These are phyloP conservation scores for Harrya chromipes DNA, from an alignment of 768 basidiomycete species.

Conservation along the genomic window DNA sequence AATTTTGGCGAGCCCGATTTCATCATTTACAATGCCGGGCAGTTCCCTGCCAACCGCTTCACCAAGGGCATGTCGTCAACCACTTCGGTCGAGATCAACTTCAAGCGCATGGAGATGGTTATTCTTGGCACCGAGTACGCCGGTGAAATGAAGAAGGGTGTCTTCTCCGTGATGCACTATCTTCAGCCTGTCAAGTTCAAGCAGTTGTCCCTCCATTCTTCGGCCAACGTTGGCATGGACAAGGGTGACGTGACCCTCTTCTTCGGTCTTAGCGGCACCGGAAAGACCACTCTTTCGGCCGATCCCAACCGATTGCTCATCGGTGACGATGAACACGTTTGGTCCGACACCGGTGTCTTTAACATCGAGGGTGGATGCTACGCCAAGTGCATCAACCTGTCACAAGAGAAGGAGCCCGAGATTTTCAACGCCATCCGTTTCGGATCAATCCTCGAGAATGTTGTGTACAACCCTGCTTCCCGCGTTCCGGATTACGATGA, in stretches of 20 bases:
- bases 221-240: conserved; percentile 91
- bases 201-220: conserved; percentile 96
- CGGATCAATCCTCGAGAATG: conserved; percentile 98
- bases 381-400: conserved; percentile 97
- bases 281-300: conserved; percentile 97
- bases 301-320: conserved; percentile 93
- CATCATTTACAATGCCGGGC: conserved; percentile 99
- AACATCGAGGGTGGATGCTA: conserved; percentile 99
- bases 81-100: conserved; percentile 99
- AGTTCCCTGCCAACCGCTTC: conserved; percentile 99
- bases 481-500: conserved; percentile 95
- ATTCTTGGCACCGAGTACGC: conserved; percentile 98
- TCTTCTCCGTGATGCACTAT: conserved; percentile 99
- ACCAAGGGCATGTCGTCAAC: conserved; percentile 99
- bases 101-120: conserved; percentile 99
- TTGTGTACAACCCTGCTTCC: conserved; percentile 85
- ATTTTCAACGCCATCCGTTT: conserved; percentile 94
- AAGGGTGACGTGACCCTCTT: conserved; percentile 94
- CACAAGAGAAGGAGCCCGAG: conserved; percentile 96
- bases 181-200: conserved; percentile 98
- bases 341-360: conserved; percentile 98
- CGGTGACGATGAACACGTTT: conserved; percentile 99
- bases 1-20: conserved; percentile 98
- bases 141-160: conserved; percentile 99
- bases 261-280: conserved; percentile 98